Evolutionary conservation across 495 filamentous ascomycete genomes (phyloP), one percentile per base, ranked within the genome.

Genomic region (Parathielavia hyrcaniae): DNA sequence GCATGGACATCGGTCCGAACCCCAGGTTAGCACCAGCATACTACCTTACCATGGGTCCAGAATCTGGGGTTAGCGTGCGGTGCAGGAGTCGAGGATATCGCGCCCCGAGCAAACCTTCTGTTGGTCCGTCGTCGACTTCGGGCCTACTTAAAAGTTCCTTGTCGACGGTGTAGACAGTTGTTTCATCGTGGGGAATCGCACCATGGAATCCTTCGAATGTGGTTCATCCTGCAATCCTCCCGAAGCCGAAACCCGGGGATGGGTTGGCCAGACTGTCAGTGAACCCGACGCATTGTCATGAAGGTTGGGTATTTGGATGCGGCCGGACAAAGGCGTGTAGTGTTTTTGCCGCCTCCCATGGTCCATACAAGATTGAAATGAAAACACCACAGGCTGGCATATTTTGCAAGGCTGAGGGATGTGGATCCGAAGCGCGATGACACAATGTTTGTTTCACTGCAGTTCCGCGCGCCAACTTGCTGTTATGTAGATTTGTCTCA

Each of bases 1-100:
- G 38, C 23, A 43, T 43, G 14, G 36, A 41, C n/a, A 54, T 59
- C 57, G 57, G 57, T 40, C 57, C 57, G 50, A 59, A 49, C 32
- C 43, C 50, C 44, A 54, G 6, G 36, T 53, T 39, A 30, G 26
- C 26, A 30, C 26, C 26, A 30, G 26, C 26, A 30, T 6, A 30
- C 26, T 30, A 30, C 26, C 26, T 6, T 30, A 30, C 26, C 26
- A 2, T 6, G 26, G 26, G 6, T 30, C 20, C 13, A 20, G 10
- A 9, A 1, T 23, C 0, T 2, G 1, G 19, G 34, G 35, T 26
- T 51, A 39, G 49, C 49, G 47, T 22, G 6, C 26, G 16, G n/a
- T 17, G 32, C 26, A 20, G 16, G 30, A 32, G 20, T 32, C 20
- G 47, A 19, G 19, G n/a, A 10, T 35, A 16, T 35, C 16, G 12